A percentile compares a stretch with the other conserved stretches of the same genome.
Evolutionary conservation across 2,329 filamentous ascomycete species (phyloP).

Genomic region (Neofusicoccum sp.): DNA sequence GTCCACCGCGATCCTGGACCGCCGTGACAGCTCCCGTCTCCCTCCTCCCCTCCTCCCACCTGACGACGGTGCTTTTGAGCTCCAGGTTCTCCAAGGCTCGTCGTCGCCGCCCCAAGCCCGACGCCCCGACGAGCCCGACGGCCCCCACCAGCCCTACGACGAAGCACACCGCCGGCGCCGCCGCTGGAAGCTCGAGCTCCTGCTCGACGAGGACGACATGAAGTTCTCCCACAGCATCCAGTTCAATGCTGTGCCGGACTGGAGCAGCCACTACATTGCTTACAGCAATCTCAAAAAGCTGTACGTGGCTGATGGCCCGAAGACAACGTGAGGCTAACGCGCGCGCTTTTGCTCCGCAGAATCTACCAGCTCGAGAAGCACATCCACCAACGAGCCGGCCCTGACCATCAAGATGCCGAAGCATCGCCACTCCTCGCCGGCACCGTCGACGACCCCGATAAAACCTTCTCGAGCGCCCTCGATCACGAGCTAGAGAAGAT

Average conservation of each 20-base stretch:
- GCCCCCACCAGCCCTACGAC: not conserved
- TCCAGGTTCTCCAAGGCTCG: conserved; percentile 3
- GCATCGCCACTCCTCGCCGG: conserved; percentile 75
- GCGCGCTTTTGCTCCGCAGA: conserved; percentile 44
- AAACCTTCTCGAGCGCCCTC: conserved; percentile 75
- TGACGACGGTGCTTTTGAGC: conserved; percentile 15
- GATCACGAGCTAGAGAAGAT: conserved; percentile 94
- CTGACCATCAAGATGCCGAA: conserved; percentile 68
- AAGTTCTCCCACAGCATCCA: conserved; percentile 99
- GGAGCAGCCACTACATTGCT: conserved; percentile 96
- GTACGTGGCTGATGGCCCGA: conserved; percentile 51
- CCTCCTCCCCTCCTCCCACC: not conserved
- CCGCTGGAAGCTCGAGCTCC: conserved; percentile 64
- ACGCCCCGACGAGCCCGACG: not conserved
- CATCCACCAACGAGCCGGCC: conserved; percentile 59
- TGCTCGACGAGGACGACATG: conserved; percentile 81
- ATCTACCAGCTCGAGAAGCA: conserved; percentile 95
- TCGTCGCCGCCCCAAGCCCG: not conserved
- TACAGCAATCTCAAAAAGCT: conserved; percentile 99
- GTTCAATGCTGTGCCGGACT: conserved; percentile 99
- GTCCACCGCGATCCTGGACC: conserved; percentile 18
- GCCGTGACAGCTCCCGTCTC: not conserved
- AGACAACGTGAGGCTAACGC: not conserved
- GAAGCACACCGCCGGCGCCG: conserved; percentile 23
- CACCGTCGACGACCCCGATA: conserved; percentile 68